Evolutionary conservation across 1,139 yeast species (phyloP), one percentile per base, ranked within the genome.

Genomic region (Nakaseomyces bracarensis): DNA sequence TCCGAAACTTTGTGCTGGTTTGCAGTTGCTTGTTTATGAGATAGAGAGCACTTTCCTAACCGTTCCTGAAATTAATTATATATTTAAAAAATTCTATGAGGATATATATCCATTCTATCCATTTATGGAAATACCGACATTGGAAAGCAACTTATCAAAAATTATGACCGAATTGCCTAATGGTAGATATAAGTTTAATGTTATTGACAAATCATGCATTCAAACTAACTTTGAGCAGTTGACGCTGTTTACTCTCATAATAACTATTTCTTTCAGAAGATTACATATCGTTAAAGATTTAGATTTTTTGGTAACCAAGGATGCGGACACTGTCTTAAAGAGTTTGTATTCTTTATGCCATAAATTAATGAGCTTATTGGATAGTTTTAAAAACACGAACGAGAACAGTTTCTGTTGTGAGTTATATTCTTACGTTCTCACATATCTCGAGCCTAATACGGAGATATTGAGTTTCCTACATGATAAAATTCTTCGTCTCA

Each of bases 41-140:
- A 44, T 48, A 19, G 49, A 48, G 38, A 18, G 39, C 5, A 38
- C 42, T 2, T 20, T 48, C 28, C 10, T 39, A 10, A 41, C 37
- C n/a, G 44, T 42, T 28, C 23, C 39, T 4, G 47, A 48, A 3
- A 31, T 46, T 6, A 41, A 48, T 28, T 22, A 31, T 10, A 41
- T 48, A 20, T 30, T 52, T 14, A 46, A 39, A 21, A 38, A 43
- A 7, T 53, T 53, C 33, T 53, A 52, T 36, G 45, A 46, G 28
- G 44, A 50, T 14, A 40, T 52, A 2, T 53, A 53, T 31, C 58
- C 56, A 23, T 46, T 51, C 33, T 49, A 33, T 26, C 57, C 58
- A 14, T 42, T 49, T 23, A 43, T 53, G 23, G 57, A 53, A 20
- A 49, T 53, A n/a, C 35, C 39, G 2, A 26, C 40, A 4, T 53